Evolutionary conservation across 768 basidiomycete species (phyloP).

Genomic region (Rhodotorula babjevae): DNA sequence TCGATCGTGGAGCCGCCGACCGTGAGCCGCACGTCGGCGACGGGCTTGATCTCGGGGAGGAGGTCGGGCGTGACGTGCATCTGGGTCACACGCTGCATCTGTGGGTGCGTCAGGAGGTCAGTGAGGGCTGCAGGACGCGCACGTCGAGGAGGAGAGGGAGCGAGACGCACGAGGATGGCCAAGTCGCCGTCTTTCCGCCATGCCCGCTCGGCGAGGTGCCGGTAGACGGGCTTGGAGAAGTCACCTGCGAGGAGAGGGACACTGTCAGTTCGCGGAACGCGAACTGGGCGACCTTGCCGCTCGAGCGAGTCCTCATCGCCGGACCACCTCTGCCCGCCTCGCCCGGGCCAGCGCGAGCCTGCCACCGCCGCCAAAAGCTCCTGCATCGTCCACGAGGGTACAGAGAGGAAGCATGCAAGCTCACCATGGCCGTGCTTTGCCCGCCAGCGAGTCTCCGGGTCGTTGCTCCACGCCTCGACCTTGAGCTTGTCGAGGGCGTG

Average conservation of each 20-base stretch:
- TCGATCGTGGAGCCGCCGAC: slow-evolving; percentile 54
- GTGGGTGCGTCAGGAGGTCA: not conserved
- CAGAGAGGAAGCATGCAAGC: slow-evolving; percentile 42
- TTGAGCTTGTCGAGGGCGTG: slow-evolving; percentile 56
- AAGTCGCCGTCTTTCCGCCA: slow-evolving; percentile 81
- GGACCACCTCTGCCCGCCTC: too few relatives aligned
- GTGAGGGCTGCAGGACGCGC: not conserved
- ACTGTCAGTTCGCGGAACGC: not conserved
- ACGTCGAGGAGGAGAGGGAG: not conserved
- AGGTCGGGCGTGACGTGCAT: slow-evolving; percentile 89
- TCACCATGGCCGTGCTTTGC: slow-evolving; percentile 72
- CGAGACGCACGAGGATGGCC: slow-evolving; percentile 66
- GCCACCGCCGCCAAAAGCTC: too few relatives aligned
- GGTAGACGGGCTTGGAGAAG: slow-evolving; percentile 58
- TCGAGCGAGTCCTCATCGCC: too few relatives aligned
- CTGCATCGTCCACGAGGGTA: not conserved
- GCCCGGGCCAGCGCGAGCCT: too few relatives aligned
- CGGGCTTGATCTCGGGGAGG: slow-evolving; percentile 64
- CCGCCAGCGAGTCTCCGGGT: slow-evolving; percentile 75
- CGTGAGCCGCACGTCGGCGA: slow-evolving; percentile 66
- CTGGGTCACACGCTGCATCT: slow-evolving; percentile 92
- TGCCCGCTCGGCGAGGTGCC: slow-evolving; percentile 73
- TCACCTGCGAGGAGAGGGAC: slow-evolving; percentile 38
- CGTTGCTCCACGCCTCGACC: slow-evolving; percentile 73
- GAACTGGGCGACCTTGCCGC: too few relatives aligned